phyloP scores from a whole-genome alignment of 2,329 filamentous ascomycete species.

The Fusarium buharicum region DNA sequence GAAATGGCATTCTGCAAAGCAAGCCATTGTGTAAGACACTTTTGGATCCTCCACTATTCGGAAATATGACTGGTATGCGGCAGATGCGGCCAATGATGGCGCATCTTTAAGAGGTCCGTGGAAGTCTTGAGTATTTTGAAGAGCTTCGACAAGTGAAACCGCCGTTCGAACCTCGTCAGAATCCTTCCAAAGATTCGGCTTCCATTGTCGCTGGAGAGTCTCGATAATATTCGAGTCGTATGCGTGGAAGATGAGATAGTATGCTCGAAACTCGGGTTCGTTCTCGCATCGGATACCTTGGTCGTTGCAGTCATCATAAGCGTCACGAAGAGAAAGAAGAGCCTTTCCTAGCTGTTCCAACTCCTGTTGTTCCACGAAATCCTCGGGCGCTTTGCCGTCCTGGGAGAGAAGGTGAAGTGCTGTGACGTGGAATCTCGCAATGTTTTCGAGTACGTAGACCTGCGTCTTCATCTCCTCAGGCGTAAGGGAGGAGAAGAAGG shows the following conservation, averaged over 20 bases:
- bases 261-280: slow-evolving; percentile 73
- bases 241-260: slow-evolving; percentile 71
- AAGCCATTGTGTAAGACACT: slow-evolving; percentile 76
- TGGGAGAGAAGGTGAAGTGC: slow-evolving; percentile 71
- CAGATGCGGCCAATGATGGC: slow-evolving; percentile 60
- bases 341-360: slow-evolving; percentile 74
- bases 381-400: slow-evolving; percentile 64
- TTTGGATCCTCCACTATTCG: slow-evolving; percentile 65
- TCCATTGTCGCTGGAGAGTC: slow-evolving; percentile 66
- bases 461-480: slow-evolving; percentile 66
- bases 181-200: slow-evolving; percentile 62
- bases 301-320: slow-evolving; percentile 73
- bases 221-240: slow-evolving; percentile 66
- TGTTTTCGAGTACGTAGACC: slow-evolving; percentile 72
- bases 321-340: slow-evolving; percentile 71
- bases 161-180: slow-evolving; percentile 70
- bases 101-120: slow-evolving; percentile 66
- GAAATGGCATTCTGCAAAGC: slow-evolving; percentile 75
- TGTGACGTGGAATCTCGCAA: slow-evolving; percentile 73
- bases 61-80: slow-evolving; percentile 66
- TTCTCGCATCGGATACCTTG: slow-evolving; percentile 68
- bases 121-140: slow-evolving; percentile 68
- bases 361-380: slow-evolving; percentile 74
- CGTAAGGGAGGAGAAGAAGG: slow-evolving; percentile 71
- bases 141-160: slow-evolving; percentile 67